Percentiles rank a stretch among this genome's conserved stretches.
Conservation (phyloP, 768 basidiomycete genomes). For the Tephrocybe sp. region DNA sequence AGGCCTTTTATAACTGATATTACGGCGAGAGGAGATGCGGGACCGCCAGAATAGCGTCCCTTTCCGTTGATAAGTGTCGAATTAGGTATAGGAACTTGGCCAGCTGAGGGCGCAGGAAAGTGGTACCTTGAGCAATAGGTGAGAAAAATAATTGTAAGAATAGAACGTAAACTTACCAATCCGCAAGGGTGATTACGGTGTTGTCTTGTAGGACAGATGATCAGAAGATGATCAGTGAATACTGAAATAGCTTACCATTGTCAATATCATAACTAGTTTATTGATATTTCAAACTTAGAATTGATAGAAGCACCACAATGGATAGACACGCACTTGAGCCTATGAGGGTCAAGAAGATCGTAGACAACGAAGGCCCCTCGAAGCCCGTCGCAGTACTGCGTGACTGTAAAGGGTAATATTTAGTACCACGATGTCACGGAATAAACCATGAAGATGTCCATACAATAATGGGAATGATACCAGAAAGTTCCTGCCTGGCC, state of each 20-base stretch:
- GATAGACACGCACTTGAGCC: slow-evolving; percentile 17
- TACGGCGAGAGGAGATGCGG: slow-evolving; percentile 34
- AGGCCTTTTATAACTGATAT: slow-evolving; percentile 35
- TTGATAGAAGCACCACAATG: not conserved
- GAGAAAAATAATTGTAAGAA: not conserved
- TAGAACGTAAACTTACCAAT: slow-evolving; percentile 37
- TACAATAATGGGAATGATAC: slow-evolving; percentile 8
- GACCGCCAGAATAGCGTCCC: slow-evolving; percentile 42
- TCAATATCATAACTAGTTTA: slow-evolving; percentile 36
- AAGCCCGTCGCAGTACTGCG: slow-evolving; percentile 4
- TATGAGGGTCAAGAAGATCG: slow-evolving; percentile 32
- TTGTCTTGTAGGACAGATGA: slow-evolving; percentile 25
- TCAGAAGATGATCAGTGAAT: not conserved
- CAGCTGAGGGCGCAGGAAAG: slow-evolving; percentile 24
- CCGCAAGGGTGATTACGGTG: slow-evolving; percentile 47
- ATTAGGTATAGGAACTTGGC: slow-evolving; percentile 28
- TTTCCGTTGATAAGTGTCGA: slow-evolving; percentile 48
- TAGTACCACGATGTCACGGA: not conserved
- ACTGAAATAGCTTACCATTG: slow-evolving; percentile 32
- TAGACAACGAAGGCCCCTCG: slow-evolving; percentile 1
- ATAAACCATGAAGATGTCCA: not conserved
- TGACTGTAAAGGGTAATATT: not conserved
- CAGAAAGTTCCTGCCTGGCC: slow-evolving; percentile 6
- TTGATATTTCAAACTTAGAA: not conserved
- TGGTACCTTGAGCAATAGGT: slow-evolving; percentile 26